Percentiles rank a stretch among this genome's conserved stretches.
Evolutionary conservation across 495 filamentous ascomycete species (phyloP).

Genomic region (Podospora tetraspora): DNA sequence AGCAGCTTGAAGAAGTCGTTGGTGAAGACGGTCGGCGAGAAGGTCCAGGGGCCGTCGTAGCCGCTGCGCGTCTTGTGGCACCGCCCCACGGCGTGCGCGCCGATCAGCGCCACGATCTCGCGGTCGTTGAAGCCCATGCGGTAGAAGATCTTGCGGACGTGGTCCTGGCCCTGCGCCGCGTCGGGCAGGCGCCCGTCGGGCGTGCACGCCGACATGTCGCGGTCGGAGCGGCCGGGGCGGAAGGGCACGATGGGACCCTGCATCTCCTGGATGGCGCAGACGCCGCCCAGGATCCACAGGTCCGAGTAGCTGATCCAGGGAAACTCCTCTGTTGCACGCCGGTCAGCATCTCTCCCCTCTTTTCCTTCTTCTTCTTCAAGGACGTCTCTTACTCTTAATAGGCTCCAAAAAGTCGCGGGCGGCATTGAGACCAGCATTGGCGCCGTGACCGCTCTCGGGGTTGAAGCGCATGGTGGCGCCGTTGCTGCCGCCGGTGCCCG

Average conservation of each 20-base stretch:
- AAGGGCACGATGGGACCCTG: constrained; percentile 82
- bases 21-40: constrained; percentile 87
- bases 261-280: constrained; percentile 91
- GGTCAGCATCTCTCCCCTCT: constrained; percentile 29
- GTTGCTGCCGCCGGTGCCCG: constrained; percentile 88
- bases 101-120: constrained; percentile 86
- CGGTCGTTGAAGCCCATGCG: constrained; percentile 98
- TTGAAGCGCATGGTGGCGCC: constrained; percentile 97
- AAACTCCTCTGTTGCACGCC: constrained; percentile 56
- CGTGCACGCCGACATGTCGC: constrained; percentile 78
- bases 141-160: constrained; percentile 88
- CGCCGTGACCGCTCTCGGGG: constrained; percentile 87
- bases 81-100: constrained; percentile 88
- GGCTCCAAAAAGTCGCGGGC: constrained; percentile 92
- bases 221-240: constrained; percentile 82
- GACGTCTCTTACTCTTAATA: constrained; percentile 59
- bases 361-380: neutral
- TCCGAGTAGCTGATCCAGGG: constrained; percentile 96
- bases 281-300: constrained; percentile 88
- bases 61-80: constrained; percentile 88
- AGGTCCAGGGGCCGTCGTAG: constrained; percentile 91
- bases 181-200: constrained; percentile 96
- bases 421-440: constrained; percentile 83
- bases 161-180: constrained; percentile 68
- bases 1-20: constrained; percentile 93